These are phyloP conservation scores for Nemania sp. DNA, from an alignment of 2,329 filamentous ascomycete genomes.

Conservation along the genomic window DNA sequence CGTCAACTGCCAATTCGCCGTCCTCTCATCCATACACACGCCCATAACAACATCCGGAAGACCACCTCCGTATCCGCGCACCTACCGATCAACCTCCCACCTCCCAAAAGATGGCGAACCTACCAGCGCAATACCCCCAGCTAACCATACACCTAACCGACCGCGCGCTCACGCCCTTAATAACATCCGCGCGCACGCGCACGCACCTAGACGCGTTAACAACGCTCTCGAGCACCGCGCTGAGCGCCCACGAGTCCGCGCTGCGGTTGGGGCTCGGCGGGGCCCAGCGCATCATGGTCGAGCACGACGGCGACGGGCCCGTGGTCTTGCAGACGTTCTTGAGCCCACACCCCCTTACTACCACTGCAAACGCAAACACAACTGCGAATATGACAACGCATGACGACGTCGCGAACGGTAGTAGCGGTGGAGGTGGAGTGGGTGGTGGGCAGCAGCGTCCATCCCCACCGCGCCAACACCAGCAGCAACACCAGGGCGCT, in stretches of 20 bases:
- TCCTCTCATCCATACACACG: no score
- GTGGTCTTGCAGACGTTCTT: conserved; percentile 19
- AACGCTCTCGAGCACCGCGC: conserved; percentile 54
- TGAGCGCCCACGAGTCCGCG: conserved; percentile 57
- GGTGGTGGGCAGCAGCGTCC: no score
- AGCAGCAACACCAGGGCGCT: conserved; percentile 18
- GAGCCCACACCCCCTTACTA: not conserved
- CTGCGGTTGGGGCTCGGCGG: conserved; percentile 56
- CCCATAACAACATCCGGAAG: no score
- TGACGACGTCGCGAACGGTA: not conserved
- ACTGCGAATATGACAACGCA: no score
- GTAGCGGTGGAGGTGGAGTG: no score
- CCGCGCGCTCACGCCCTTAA: conserved; percentile 58
- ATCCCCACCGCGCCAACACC: not conserved
- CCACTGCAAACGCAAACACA: not conserved
- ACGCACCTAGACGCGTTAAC: conserved; percentile 53
- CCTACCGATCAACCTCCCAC: not conserved
- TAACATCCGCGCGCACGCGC: conserved; percentile 50
- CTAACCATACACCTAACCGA: conserved; percentile 62
- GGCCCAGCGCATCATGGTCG: conserved; percentile 61
- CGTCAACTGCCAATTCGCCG: no score
- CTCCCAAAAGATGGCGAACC: conserved; percentile 45
- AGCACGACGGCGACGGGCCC: conserved; percentile 48
- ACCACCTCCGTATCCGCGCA: no score
- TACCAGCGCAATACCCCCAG: conserved; percentile 53